Evolutionary conservation across 2,329 filamentous ascomycete genomes (phyloP).

Genomic region (Seiridium cupressi): DNA sequence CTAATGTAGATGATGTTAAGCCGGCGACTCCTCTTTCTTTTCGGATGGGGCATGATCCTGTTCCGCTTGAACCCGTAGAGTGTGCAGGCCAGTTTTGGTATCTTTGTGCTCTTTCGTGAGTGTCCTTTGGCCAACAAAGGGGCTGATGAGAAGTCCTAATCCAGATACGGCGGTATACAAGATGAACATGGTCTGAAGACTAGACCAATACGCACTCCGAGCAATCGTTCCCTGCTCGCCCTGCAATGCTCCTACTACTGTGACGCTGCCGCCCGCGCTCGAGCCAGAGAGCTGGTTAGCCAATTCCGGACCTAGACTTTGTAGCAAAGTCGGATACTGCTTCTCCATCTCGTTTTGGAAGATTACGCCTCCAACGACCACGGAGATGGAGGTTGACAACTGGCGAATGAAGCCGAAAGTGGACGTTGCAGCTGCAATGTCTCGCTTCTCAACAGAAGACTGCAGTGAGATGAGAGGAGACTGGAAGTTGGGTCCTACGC

Average conservation of each 20-base stretch:
- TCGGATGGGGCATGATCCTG: neutral
- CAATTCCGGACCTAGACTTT: constrained; percentile 46
- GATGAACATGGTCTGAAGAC: constrained; percentile 56
- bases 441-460: constrained; percentile 56
- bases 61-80: constrained; percentile 30
- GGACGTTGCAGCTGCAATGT: constrained; percentile 68
- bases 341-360: constrained; percentile 73
- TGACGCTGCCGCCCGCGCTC: constrained; percentile 49
- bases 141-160: constrained; percentile 43
- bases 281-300: constrained; percentile 47
- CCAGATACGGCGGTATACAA: constrained; percentile 51
- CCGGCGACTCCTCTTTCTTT: neutral
- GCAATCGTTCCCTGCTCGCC: constrained; percentile 33
- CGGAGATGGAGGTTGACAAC: constrained; percentile 64
- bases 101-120: constrained; percentile 56
- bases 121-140: constrained; percentile 46
- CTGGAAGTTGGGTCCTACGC: constrained; percentile 69
- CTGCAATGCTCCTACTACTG: constrained; percentile 44
- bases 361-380: constrained; percentile 74
- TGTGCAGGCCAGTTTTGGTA: constrained; percentile 55
- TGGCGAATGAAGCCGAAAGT: constrained; percentile 68
- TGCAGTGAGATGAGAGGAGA: constrained; percentile 67
- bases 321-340: constrained; percentile 45
- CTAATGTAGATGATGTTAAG: neutral
- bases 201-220: constrained; percentile 43